phyloP scores from a whole-genome alignment of 1,284 basidiomycete species.

The Thelephora terrestris region DNA sequence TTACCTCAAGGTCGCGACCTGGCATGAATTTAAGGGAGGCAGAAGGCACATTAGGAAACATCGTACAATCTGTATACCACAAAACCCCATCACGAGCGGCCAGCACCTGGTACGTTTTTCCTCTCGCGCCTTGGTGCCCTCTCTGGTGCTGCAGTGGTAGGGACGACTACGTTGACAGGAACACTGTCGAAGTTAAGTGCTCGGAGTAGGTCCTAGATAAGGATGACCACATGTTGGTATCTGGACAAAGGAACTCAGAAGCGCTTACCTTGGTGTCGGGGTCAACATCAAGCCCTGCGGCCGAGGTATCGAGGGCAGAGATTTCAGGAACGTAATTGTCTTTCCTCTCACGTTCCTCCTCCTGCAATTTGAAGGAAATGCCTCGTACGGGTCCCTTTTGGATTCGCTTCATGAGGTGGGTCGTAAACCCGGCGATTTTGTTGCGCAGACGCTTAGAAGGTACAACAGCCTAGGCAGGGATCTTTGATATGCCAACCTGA shows the following conservation, averaged over 20 bases:
- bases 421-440: conserved; percentile 99
- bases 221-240: neutral
- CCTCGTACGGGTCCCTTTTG: conserved; percentile 98
- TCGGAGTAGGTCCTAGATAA: conserved; percentile 67
- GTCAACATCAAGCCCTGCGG: conserved; percentile 76
- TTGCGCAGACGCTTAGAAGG: conserved; percentile 99
- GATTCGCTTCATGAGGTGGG: conserved; percentile 99
- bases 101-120: conserved; percentile 73
- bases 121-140: conserved; percentile 66
- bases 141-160: conserved; percentile 62
- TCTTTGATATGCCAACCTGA: conserved; percentile 3
- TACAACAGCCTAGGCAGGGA: conserved; percentile 69
- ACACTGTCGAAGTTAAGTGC: conserved; percentile 89
- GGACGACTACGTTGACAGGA: conserved; percentile 59
- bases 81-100: conserved; percentile 23
- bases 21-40: too few relatives aligned
- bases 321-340: conserved; percentile 97
- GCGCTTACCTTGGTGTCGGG: conserved; percentile 77
- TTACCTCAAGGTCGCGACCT: too few relatives aligned
- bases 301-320: conserved; percentile 81
- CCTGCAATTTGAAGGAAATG: conserved; percentile 99
- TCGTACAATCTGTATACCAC: neutral
- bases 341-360: conserved; percentile 99
- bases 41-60: neutral
- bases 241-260: neutral